These are phyloP conservation scores for Cenchrus fungigraminus DNA, from an alignment of 176 grass and related monocot species.

Conservation along the genomic window DNA sequence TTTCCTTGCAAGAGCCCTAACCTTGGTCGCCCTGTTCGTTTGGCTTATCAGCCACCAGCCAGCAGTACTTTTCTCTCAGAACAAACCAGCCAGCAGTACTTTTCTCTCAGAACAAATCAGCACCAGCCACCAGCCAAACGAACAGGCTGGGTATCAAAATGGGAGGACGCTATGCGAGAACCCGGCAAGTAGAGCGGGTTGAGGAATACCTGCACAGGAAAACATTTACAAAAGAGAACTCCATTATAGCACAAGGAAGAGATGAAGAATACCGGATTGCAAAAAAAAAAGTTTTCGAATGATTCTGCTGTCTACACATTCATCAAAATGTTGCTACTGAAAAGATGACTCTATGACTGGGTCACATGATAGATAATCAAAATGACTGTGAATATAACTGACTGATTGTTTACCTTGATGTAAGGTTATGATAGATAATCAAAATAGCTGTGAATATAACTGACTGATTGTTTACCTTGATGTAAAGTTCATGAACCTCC, in stretches of 20 bases:
- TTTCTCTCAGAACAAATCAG: too few relatives aligned
- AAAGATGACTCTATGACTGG: not conserved
- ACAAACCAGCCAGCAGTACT: too few relatives aligned
- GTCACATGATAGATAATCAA: not conserved
- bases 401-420: conserved; percentile 65
- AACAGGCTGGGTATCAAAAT: too few relatives aligned
- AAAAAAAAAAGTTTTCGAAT: conserved; percentile 3
- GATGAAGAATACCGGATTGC: not conserved
- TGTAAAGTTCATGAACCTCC: conserved; percentile 88
- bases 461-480: conserved; percentile 62
- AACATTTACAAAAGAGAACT: not conserved
- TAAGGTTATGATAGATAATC: conserved; percentile 49
- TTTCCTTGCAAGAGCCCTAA: conserved; percentile 81
- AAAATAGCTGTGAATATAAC: not conserved
- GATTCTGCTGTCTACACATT: not conserved
- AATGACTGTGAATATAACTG: not conserved
- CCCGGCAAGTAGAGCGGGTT: conserved; percentile 76
- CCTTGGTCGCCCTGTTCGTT: too few relatives aligned
- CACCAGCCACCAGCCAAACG: too few relatives aligned
- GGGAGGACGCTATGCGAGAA: conserved; percentile 79
- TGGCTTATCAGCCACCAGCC: too few relatives aligned
- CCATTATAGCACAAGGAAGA: not conserved
- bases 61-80: too few relatives aligned
- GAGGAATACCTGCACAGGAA: conserved; percentile 56
- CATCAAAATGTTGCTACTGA: not conserved